A percentile compares a stretch with the other conserved stretches of the same genome.
phyloP scores from a whole-genome alignment of 768 basidiomycete genomes.

The Mycena alexandri region DNA sequence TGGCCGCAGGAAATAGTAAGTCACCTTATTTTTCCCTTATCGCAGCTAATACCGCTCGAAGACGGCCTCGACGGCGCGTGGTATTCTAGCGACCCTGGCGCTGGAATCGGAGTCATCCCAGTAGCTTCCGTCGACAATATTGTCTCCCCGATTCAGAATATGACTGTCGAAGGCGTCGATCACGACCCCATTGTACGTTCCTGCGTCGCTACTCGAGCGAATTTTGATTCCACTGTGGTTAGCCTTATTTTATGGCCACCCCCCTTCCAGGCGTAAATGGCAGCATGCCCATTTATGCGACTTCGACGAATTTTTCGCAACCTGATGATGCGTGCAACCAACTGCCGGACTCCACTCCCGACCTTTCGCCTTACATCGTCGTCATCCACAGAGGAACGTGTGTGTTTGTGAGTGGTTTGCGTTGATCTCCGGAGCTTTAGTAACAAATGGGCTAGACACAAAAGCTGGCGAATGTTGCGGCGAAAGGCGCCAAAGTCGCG shows the following conservation, averaged over 20 bases:
- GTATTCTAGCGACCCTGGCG: slow-evolving; percentile 55
- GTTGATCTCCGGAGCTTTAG: neutral
- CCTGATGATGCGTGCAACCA: slow-evolving; percentile 57
- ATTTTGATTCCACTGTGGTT: neutral
- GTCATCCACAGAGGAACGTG: slow-evolving; percentile 60
- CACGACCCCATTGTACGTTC: slow-evolving; percentile 33
- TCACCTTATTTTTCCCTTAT: neutral
- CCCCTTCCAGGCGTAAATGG: slow-evolving; percentile 49
- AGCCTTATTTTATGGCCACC: slow-evolving; percentile 52
- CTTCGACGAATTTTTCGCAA: slow-evolving; percentile 53
- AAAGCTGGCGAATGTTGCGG: slow-evolving; percentile 54
- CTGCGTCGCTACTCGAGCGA: neutral
- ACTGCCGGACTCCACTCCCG: slow-evolving; percentile 52
- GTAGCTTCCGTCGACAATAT: slow-evolving; percentile 43
- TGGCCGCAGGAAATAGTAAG: slow-evolving; percentile 58
- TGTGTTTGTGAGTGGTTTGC: slow-evolving; percentile 45
- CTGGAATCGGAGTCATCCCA: slow-evolving; percentile 56
- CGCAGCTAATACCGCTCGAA: neutral
- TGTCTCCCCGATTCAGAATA: slow-evolving; percentile 24
- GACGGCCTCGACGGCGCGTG: slow-evolving; percentile 58
- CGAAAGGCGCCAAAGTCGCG: slow-evolving; percentile 48
- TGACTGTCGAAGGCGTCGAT: slow-evolving; percentile 27
- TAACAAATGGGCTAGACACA: slow-evolving; percentile 40
- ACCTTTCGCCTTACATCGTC: slow-evolving; percentile 54
- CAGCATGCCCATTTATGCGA: slow-evolving; percentile 54